Evolutionary conservation across 2,329 filamentous ascomycete genomes (phyloP).

Genomic region (Pseudocercospora macadamiae): DNA sequence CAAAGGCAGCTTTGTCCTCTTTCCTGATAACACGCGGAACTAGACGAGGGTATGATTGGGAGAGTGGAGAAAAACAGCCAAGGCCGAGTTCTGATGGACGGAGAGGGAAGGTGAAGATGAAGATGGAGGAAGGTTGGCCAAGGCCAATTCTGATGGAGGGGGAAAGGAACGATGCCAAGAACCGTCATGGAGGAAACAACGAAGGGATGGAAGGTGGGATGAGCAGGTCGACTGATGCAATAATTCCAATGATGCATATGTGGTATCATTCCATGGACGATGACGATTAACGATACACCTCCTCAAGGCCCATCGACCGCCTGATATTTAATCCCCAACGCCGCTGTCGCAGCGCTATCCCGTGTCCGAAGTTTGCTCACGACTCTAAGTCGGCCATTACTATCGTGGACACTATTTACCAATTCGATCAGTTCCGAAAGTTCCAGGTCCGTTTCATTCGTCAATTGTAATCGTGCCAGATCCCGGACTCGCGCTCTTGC

Average conservation of each 20-base stretch:
- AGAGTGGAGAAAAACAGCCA: not conserved
- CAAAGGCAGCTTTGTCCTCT: too few species aligned
- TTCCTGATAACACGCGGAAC: not conserved
- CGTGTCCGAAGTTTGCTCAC: not conserved
- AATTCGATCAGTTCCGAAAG: conserved; percentile 1
- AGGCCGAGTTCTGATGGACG: not conserved
- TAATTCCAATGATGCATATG: too few species aligned
- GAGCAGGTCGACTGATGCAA: too few species aligned
- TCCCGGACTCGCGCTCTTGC: not conserved
- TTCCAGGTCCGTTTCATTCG: not conserved
- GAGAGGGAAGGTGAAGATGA: too few species aligned
- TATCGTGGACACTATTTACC: conserved; percentile 1
- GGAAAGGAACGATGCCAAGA: too few species aligned
- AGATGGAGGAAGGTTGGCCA: not conserved
- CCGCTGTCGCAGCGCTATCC: not conserved
- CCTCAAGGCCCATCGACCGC: not conserved
- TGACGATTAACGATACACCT: not conserved
- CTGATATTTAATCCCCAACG: not conserved
- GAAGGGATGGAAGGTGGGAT: too few species aligned
- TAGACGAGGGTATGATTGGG: not conserved
- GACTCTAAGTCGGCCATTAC: not conserved
- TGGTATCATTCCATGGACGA: not conserved
- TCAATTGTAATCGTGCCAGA: conserved; percentile 1
- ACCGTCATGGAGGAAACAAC: too few species aligned
- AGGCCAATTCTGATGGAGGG: too few species aligned